Conservation (phyloP, 2,329 filamentous ascomycete genomes). For the Epichloe festucae region DNA sequence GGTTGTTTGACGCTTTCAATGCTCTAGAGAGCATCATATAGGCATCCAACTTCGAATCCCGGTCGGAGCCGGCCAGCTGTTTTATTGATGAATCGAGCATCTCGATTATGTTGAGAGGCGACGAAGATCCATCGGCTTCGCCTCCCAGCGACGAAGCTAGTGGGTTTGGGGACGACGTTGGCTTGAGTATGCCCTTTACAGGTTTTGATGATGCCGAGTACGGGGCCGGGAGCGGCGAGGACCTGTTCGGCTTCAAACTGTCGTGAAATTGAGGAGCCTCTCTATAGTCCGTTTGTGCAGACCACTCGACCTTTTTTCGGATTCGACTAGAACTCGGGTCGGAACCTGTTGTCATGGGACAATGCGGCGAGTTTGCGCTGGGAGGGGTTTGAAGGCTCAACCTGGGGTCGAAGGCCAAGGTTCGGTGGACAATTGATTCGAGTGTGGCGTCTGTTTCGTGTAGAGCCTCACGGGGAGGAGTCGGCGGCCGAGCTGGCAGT, state of each 20-base stretch:
- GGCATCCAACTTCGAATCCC: slow-evolving; percentile 65
- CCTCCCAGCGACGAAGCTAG: slow-evolving; percentile 27
- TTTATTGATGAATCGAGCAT: slow-evolving; percentile 80
- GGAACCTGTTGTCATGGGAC: slow-evolving; percentile 26
- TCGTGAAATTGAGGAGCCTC: slow-evolving; percentile 35
- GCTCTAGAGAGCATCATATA: slow-evolving; percentile 69
- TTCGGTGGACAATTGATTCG: slow-evolving; percentile 23
- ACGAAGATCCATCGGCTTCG: slow-evolving; percentile 27
- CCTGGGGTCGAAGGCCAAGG: slow-evolving; percentile 24
- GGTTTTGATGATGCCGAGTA: slow-evolving; percentile 30
- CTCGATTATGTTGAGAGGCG: slow-evolving; percentile 47
- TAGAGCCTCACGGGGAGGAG: slow-evolving; percentile 46
- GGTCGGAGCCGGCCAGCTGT: slow-evolving; percentile 63
- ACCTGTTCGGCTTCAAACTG: slow-evolving; percentile 22
- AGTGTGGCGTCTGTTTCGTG: slow-evolving; percentile 23
- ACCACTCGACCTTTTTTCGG: slow-evolving; percentile 46
- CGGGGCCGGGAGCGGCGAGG: slow-evolving; percentile 28
- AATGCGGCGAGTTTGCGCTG: slow-evolving; percentile 30
- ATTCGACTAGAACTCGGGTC: slow-evolving; percentile 30
- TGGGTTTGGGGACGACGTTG: slow-evolving; percentile 36
- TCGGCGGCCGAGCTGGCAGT: slow-evolving; percentile 49
- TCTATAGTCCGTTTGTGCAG: slow-evolving; percentile 41
- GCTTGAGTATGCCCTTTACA: slow-evolving; percentile 66
- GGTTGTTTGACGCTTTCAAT: slow-evolving; percentile 67
- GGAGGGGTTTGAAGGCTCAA: slow-evolving; percentile 38